These are phyloP conservation scores for Trapa bicornis DNA, from an alignment of 345 rosid species.

Conservation along the genomic window DNA sequence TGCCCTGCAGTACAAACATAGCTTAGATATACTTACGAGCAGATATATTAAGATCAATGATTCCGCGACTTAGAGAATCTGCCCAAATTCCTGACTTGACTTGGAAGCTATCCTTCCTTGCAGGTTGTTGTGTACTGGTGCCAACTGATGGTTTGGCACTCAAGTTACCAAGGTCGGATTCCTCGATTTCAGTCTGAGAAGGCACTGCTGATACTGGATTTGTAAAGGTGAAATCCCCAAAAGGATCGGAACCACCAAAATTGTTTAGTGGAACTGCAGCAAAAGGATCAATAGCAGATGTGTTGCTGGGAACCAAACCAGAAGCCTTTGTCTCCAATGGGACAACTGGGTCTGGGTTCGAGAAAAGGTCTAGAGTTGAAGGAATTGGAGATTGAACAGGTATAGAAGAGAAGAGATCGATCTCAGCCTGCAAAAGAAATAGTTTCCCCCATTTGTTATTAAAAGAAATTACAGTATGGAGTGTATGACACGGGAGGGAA, in stretches of 20 bases:
- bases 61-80: constrained; percentile 90
- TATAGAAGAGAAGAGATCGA: constrained; percentile 43
- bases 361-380: constrained; percentile 49
- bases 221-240: constrained; percentile 58
- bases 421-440: constrained; percentile 29
- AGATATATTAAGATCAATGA: constrained; percentile 93
- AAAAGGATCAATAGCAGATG: constrained; percentile 62
- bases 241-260: constrained; percentile 78
- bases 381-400: constrained; percentile 35
- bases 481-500: background rate
- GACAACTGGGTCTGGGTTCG: constrained; percentile 37
- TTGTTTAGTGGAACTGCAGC: constrained; percentile 64
- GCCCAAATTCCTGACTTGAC: constrained; percentile 98
- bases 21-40: constrained; percentile 55
- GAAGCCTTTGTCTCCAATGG: constrained; percentile 37
- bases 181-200: constrained; percentile 27
- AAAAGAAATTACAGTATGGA: background rate
- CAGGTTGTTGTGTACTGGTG: constrained; percentile 23
- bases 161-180: constrained; percentile 23
- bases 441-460: background rate
- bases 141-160: constrained; percentile 29
- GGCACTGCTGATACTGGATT: constrained; percentile 27
- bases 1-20: background rate
- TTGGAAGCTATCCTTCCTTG: constrained; percentile 53
- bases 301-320: constrained; percentile 21